These are phyloP conservation scores for Cystobasidium sp. DNA, from an alignment of 1,284 basidiomycete species.

Conservation along the genomic window DNA sequence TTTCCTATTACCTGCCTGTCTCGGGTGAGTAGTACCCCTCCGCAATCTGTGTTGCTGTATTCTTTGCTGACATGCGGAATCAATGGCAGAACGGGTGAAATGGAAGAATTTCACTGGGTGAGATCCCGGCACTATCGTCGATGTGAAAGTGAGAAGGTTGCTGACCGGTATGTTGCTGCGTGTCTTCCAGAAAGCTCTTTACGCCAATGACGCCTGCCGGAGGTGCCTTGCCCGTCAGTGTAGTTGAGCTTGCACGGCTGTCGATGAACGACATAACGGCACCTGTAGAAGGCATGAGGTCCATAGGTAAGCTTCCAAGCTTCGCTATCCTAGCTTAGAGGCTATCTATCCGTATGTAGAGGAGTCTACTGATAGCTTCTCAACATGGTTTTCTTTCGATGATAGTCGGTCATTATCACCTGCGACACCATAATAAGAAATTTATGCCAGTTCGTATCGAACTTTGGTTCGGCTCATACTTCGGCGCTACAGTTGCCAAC, in stretches of 20 bases:
- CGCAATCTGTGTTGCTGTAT: background rate
- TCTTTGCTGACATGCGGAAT: background rate
- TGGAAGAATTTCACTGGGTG: conserved; percentile 14
- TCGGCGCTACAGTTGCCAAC: conserved; percentile 18
- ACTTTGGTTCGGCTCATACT: conserved; percentile 32
- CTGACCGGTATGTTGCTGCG: background rate
- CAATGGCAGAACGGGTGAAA: background rate
- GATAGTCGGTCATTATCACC: conserved; percentile 26
- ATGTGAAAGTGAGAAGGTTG: too few relatives aligned
- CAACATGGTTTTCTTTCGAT: background rate
- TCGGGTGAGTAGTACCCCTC: conserved; percentile 6
- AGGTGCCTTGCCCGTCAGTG: background rate
- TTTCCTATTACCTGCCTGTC: conserved; percentile 19
- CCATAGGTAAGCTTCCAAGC: conserved; percentile 7
- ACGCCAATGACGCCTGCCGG: background rate
- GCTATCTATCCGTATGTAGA: too few relatives aligned
- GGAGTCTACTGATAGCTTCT: too few relatives aligned
- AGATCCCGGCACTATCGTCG: background rate
- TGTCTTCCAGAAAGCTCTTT: conserved; percentile 22
- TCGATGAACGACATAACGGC: background rate
- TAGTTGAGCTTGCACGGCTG: conserved; percentile 15
- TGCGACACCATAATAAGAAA: conserved; percentile 14
- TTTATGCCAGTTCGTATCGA: conserved; percentile 13
- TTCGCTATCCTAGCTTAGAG: too few relatives aligned
- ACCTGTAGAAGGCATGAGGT: conserved; percentile 3